phyloP scores from a whole-genome alignment of 305 asterid genomes.

The Fraxinus greggii region DNA sequence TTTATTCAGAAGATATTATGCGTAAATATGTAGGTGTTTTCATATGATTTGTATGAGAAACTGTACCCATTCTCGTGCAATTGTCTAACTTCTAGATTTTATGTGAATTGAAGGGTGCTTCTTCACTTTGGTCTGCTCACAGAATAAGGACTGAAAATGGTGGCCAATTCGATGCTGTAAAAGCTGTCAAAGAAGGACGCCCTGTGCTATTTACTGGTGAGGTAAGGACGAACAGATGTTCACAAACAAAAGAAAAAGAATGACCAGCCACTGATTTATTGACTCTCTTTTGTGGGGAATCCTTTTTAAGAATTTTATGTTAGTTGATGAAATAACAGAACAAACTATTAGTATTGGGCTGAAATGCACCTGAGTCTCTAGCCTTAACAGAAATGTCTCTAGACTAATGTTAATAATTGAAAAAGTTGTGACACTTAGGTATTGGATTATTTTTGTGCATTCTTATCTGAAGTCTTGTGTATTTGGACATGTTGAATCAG shows the following conservation, averaged over 20 bases:
- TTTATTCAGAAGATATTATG: background rate
- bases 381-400: background rate
- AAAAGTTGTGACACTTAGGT: background rate
- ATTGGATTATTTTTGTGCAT: background rate
- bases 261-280: background rate
- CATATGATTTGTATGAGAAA: background rate
- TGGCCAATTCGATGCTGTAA: conserved; percentile 64
- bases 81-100: conserved; percentile 28
- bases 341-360: background rate
- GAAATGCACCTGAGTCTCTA: background rate
- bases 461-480: background rate
- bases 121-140: conserved; percentile 90
- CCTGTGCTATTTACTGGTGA: conserved; percentile 88
- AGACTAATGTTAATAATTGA: background rate
- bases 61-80: background rate
- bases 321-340: background rate
- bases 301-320: background rate
- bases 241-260: background rate
- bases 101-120: conserved; percentile 55
- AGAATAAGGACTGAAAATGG: conserved; percentile 62
- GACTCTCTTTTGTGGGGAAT: background rate
- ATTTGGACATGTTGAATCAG: background rate
- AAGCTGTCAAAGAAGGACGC: conserved; percentile 65
- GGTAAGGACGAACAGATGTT: conserved; percentile 41
- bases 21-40: background rate